Evolutionary conservation across 768 basidiomycete genomes (phyloP).

Genomic region (Artomyces pyxidatus): DNA sequence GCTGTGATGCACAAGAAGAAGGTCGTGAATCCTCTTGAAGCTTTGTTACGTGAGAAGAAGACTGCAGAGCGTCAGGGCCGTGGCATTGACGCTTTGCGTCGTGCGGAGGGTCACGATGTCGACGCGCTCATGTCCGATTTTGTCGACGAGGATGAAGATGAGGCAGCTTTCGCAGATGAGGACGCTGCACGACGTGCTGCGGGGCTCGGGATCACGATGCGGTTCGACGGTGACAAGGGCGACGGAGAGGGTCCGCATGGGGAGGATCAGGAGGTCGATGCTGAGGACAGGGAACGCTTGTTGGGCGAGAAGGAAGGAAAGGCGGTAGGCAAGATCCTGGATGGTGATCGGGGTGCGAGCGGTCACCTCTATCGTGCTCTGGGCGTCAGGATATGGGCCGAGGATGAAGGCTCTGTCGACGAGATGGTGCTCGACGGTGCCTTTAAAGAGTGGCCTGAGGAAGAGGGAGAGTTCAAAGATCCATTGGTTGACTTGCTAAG

Average conservation of each 20-base stretch:
- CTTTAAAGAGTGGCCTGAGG: background rate
- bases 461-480: background rate
- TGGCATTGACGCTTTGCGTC: slow-evolving; percentile 11
- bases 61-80: slow-evolving; percentile 7
- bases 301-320: slow-evolving; percentile 22
- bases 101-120: slow-evolving; percentile 11
- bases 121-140: slow-evolving; percentile 4
- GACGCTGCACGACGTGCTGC: slow-evolving; percentile 2
- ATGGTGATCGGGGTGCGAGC: slow-evolving; percentile 14
- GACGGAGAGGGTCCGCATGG: slow-evolving; percentile 3
- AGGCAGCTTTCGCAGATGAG: slow-evolving; percentile 9
- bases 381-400: slow-evolving; percentile 28
- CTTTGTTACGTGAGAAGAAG: slow-evolving; percentile 13
- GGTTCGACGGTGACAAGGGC: background rate
- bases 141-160: slow-evolving; percentile 7
- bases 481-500: slow-evolving; percentile 2
- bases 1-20: slow-evolving; percentile 16
- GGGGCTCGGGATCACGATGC: background rate
- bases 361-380: slow-evolving; percentile 7
- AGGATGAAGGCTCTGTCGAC: too few species aligned
- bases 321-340: slow-evolving; percentile 24
- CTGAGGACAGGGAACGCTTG: slow-evolving; percentile 21
- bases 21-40: slow-evolving; percentile 11
- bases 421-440: too few species aligned
- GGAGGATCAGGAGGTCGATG: slow-evolving; percentile 14